A percentile compares a stretch with the other conserved stretches of the same genome.
Evolutionary conservation across 805 yeast genomes (phyloP).

Genomic region (Schwanniomyces pseudopolymorphus): DNA sequence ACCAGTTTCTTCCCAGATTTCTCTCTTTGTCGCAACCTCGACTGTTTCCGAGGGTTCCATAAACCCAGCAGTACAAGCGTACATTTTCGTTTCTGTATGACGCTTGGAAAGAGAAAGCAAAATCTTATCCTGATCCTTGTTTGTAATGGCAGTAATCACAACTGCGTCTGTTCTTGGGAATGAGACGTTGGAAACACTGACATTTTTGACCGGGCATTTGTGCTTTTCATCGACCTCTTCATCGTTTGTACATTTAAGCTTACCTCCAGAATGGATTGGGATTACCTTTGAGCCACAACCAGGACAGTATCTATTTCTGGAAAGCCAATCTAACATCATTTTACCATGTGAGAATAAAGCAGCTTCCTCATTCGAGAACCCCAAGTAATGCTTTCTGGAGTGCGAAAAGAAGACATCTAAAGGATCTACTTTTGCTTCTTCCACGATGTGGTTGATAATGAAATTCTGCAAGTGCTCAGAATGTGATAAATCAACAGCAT

Average conservation of each 20-base stretch:
- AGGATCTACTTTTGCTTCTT: conserved; percentile 10
- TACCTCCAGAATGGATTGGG: conserved; percentile 69
- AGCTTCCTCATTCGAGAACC: conserved; percentile 47
- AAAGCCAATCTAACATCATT: conserved; percentile 83
- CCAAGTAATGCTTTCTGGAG: conserved; percentile 36
- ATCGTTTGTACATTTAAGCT: conserved; percentile 46
- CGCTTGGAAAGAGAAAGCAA: conserved; percentile 72
- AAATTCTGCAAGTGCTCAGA: conserved; percentile 40
- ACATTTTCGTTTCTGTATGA: conserved; percentile 55
- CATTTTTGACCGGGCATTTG: conserved; percentile 37
- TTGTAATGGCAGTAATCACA: conserved; percentile 76
- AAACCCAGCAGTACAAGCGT: conserved; percentile 90
- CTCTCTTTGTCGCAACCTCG: conserved; percentile 84
- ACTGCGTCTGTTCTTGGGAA: conserved; percentile 94
- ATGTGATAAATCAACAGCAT: conserved; percentile 57
- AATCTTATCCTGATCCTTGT: conserved; percentile 56
- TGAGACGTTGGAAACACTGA: conserved; percentile 66
- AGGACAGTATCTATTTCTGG: conserved; percentile 73
- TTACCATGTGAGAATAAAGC: conserved; percentile 77
- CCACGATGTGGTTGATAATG: conserved; percentile 26
- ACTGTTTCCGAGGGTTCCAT: conserved; percentile 94
- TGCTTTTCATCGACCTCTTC: conserved; percentile 12
- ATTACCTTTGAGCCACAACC: conserved; percentile 74
- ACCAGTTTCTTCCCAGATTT: conserved; percentile 96
- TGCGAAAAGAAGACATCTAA: conserved; percentile 26